These are phyloP conservation scores for Fusarium secorum DNA, from an alignment of 2,329 filamentous ascomycete genomes.

Conservation along the genomic window DNA sequence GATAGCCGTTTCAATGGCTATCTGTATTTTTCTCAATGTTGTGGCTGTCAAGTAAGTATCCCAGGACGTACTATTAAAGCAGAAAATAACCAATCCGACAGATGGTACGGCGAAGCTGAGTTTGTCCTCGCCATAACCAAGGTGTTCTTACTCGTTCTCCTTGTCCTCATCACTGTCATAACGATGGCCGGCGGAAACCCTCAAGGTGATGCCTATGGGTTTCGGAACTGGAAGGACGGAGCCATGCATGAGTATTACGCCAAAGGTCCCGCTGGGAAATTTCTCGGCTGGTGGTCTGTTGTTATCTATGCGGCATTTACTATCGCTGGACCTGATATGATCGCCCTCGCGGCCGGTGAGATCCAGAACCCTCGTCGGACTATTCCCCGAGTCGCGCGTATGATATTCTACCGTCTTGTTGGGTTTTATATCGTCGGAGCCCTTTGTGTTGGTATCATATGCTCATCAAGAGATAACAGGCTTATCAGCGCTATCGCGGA, in stretches of 20 bases:
- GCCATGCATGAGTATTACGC: neutral
- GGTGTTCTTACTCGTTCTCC: neutral
- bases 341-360: constrained; percentile 63
- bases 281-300: constrained; percentile 62
- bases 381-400: constrained; percentile 74
- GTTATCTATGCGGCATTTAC: constrained; percentile 74
- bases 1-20: neutral
- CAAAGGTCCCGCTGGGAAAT: constrained; percentile 59
- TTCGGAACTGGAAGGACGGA: neutral
- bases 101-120: neutral
- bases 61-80: rapidly evolving
- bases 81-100: rapidly evolving
- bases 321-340: constrained; percentile 72
- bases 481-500: constrained; percentile 55
- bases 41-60: neutral
- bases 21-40: neutral
- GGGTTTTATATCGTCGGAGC: constrained; percentile 74
- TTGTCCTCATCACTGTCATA: neutral
- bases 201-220: neutral
- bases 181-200: neutral
- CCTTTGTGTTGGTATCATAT: constrained; percentile 61
- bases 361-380: constrained; percentile 70
- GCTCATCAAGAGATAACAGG: constrained; percentile 56
- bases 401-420: constrained; percentile 75
- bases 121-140: neutral